These are phyloP conservation scores for Sphaerulina vaccinii DNA, from an alignment of 2,329 filamentous ascomycete genomes.

Conservation along the genomic window DNA sequence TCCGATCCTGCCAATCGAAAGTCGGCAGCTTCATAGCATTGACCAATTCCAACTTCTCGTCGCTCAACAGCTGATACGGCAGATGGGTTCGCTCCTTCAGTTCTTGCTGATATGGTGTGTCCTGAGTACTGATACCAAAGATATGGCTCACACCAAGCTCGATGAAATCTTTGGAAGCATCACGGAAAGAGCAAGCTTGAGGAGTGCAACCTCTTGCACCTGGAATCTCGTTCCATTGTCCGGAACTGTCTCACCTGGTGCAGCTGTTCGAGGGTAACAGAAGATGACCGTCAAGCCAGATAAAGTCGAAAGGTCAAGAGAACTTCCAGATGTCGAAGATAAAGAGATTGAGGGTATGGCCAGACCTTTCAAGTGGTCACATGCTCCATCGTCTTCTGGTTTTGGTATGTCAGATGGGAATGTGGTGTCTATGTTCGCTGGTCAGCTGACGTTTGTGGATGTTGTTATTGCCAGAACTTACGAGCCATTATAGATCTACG, in stretches of 20 bases:
- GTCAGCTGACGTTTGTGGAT: too few relatives aligned
- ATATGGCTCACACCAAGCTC: constrained; percentile 36
- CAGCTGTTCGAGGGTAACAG: constrained; percentile 44
- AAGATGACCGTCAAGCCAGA: constrained; percentile 43
- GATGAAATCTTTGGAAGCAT: constrained; percentile 34
- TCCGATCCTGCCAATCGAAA: constrained; percentile 42
- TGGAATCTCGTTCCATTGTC: constrained; percentile 45
- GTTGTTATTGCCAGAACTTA: too few relatives aligned
- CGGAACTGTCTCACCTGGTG: constrained; percentile 42
- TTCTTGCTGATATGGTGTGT: constrained; percentile 43
- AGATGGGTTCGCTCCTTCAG: constrained; percentile 41
- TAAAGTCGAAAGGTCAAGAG: constrained; percentile 40
- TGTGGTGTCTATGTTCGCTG: constrained; percentile 16
- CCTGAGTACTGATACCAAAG: constrained; percentile 44
- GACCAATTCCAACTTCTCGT: constrained; percentile 40
- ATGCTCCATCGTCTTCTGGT: constrained; percentile 44
- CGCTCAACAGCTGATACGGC: constrained; percentile 44
- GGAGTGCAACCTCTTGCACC: constrained; percentile 47
- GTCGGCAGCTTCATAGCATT: constrained; percentile 40
- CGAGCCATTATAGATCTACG: too few relatives aligned
- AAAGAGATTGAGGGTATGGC: constrained; percentile 35
- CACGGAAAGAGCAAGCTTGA: constrained; percentile 47
- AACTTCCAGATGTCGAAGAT: constrained; percentile 35
- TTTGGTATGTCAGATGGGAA: constrained; percentile 40
- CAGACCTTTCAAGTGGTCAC: constrained; percentile 37